phyloP scores from a whole-genome alignment of 345 rosid genomes.

The Citrus sp. region DNA sequence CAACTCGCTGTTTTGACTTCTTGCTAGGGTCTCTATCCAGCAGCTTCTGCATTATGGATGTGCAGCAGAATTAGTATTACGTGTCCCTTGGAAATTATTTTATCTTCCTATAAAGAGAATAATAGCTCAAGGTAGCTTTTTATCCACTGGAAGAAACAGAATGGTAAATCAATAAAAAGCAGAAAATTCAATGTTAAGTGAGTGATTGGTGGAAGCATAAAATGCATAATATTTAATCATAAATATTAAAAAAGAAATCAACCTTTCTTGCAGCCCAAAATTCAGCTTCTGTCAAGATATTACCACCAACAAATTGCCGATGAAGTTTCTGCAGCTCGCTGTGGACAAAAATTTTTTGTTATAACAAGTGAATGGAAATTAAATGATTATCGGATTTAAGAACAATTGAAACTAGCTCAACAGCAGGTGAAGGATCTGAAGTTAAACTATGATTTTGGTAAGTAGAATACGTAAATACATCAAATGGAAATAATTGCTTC shows the following conservation, averaged over 20 bases:
- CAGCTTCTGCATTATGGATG: conserved; percentile 52
- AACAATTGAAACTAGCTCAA: not conserved
- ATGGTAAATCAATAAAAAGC: not conserved
- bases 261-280: conserved; percentile 99
- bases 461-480: not conserved
- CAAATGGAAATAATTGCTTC: not conserved
- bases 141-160: not conserved
- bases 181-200: not conserved
- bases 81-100: not conserved
- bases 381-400: not conserved
- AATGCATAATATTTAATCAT: not conserved
- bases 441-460: not conserved
- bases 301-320: conserved; percentile 58
- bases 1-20: conserved; percentile 73
- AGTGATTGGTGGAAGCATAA: not conserved
- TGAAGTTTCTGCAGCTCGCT: conserved; percentile 85
- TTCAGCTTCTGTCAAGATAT: conserved; percentile 72
- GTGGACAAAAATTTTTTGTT: conserved; percentile 22
- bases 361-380: not conserved
- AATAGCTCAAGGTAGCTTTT: not conserved
- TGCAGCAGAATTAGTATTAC: conserved; percentile 14
- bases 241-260: conserved; percentile 15
- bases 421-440: conserved; percentile 1
- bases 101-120: not conserved
- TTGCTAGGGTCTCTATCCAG: conserved; percentile 57